Evolutionary conservation across 495 filamentous ascomycete genomes (phyloP), one percentile per base, ranked within the genome.

Genomic region (Penicillium chermesinum): DNA sequence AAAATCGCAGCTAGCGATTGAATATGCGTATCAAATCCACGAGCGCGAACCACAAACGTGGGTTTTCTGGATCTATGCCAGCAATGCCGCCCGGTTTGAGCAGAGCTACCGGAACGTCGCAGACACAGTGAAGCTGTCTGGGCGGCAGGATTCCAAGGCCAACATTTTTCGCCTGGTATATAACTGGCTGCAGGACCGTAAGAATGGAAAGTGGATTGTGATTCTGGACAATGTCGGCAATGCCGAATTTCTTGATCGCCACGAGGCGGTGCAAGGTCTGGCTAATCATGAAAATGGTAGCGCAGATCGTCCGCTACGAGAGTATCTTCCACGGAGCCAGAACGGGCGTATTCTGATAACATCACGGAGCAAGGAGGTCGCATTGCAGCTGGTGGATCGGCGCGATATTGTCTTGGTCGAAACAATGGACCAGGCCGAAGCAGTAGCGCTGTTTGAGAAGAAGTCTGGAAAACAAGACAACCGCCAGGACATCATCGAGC

Each of bases 1-100:
- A 8, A 71, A 70, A 52, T 56, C 69, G 9, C 63, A 65, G 32
- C 55, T 71, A 25, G 69, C 67, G 13, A 67, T 72, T 39, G 61
- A 75, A 55, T 63, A 71, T 41, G 36, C 46, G 14, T 72, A 74
- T 48, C 58, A 46, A 46, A 41, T 54, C 10, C 62, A 58, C 50
- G 5, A 14, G 0, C 50, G 70, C 27, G 69, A 56, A 14, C 71
- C 67, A 1, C 36, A 62, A 13, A 75, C 64, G 18, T 75, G 63
- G 64, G 65, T 78, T 7, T 73, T 80, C 51, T 80, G 77, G 75
- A 50, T 78, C 3, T 66, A 73, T 52, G 67, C 69, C 1, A 69
- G 67, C 36, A 72, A 54, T 35, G 38, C 41, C 1, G 55, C 60
- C 2, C 62, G 70, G 7, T 70, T 75, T 17, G 60, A 70, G 53